Evolutionary conservation across 2,329 filamentous ascomycete genomes (phyloP).

Genomic region (Aspergillus carbonarius): DNA sequence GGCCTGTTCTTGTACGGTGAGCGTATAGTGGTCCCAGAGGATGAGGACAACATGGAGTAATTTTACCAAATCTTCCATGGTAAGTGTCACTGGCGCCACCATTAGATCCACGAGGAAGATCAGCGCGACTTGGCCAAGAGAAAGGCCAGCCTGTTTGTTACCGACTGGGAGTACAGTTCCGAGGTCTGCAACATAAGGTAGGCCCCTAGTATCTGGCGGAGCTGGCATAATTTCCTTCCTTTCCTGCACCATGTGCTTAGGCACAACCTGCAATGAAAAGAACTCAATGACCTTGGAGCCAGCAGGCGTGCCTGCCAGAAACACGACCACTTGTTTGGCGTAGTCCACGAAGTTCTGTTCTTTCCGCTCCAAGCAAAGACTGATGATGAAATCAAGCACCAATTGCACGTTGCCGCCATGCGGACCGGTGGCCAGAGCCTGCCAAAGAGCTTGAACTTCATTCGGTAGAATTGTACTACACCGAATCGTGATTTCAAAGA

Average conservation of each 20-base stretch:
- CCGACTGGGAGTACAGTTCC: constrained; percentile 76
- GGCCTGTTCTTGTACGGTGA: constrained; percentile 92
- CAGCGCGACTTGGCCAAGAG: constrained; percentile 85
- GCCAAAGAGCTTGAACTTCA: constrained; percentile 96
- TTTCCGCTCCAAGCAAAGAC: constrained; percentile 83
- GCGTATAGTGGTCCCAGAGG: constrained; percentile 95
- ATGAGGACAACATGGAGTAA: constrained; percentile 89
- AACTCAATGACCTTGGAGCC: constrained; percentile 94
- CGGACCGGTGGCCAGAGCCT: constrained; percentile 88
- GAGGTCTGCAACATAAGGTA: constrained; percentile 90
- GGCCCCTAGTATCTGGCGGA: constrained; percentile 66
- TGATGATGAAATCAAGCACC: constrained; percentile 94
- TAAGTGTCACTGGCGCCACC: constrained; percentile 82
- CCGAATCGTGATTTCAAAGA: constrained; percentile 94
- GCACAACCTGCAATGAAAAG: constrained; percentile 82
- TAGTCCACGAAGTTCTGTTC: constrained; percentile 99
- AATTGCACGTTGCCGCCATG: constrained; percentile 92
- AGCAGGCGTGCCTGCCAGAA: constrained; percentile 79
- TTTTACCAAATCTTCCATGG: constrained; percentile 76
- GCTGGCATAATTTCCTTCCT: constrained; percentile 68
- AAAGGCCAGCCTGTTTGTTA: constrained; percentile 89
- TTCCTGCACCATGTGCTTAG: constrained; percentile 94
- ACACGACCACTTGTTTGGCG: constrained; percentile 97
- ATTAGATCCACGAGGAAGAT: constrained; percentile 95
- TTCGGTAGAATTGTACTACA: constrained; percentile 87